Base-by-base conservation (phyloP, 768 basidiomycete genomes). In the Naganishia kalamii region DNA sequence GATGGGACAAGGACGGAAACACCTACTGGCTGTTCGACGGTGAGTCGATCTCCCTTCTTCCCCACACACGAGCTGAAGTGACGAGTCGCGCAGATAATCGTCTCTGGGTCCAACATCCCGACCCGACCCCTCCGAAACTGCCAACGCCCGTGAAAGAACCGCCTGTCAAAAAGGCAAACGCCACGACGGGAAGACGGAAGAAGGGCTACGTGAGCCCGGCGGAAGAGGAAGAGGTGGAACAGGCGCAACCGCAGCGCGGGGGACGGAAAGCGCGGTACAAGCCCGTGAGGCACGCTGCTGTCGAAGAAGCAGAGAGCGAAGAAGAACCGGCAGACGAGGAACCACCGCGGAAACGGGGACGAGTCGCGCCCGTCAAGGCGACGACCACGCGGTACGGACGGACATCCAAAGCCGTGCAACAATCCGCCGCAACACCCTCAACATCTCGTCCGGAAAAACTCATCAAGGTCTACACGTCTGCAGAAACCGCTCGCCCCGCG, bases 11-110 rank as follows among this genome's bases (percentile, higher is more conserved):
- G 50, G 50, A 61, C 15, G 77, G 75, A 7, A 78, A 78, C 64
- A 76, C 74, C 5, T 79, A 77, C 65, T 79, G 68, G 65, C 63
- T 79, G 29, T 79, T 79, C 66, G 77, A 78, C 43, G 78, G 78
- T 77, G 40, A 60, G 74, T 65, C 15, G 19, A 4, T 5, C 17
- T 1, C 17, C 1, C 21, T n/a, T 15, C 21, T 17, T 33, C 46
- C 12, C 32, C 41, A 15, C 1, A 3, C 27, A 44, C 8, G n/a
- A 46, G 7, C 23, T 57, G 57, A 35, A 49, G n/a, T 29, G 46
- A 7, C 8, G 17, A 13, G 19, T 37, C 37, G 4, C 2, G 19
- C 35, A 77, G 77, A 78, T 59, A 78, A 78, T 54, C 73, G 77
- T 4, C 64, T 78, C 12, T 78, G 77, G 77, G 66, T 78, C 5